phyloP scores from a whole-genome alignment of 2,329 filamentous ascomycete species.

The Emergomyces orientalis region DNA sequence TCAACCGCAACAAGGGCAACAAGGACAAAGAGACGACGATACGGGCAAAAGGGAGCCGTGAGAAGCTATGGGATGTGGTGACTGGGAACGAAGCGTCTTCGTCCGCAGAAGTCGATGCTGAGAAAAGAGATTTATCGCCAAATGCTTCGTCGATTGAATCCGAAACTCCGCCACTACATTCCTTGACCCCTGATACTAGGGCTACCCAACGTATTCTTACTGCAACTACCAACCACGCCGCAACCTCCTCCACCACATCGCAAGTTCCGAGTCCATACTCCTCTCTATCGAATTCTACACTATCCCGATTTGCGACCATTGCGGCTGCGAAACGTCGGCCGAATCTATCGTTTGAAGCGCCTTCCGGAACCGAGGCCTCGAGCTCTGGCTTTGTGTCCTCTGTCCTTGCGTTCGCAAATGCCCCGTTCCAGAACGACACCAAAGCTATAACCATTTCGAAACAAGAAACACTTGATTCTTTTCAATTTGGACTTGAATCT shows the following conservation, averaged over 20 bases:
- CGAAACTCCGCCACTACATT: background rate
- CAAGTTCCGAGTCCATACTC: background rate
- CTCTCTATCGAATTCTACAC: background rate
- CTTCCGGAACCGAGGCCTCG: background rate
- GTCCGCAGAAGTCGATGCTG: background rate
- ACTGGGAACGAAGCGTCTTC: background rate
- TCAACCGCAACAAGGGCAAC: conserved; percentile 13
- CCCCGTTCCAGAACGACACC: background rate
- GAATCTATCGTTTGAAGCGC: background rate
- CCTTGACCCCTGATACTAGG: background rate
- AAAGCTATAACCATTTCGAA: background rate
- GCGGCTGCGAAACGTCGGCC: background rate
- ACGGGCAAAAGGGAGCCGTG: conserved; percentile 1
- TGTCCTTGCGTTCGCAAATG: conserved; percentile 4
- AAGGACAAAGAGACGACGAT: background rate
- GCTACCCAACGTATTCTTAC: background rate
- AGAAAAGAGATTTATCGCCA: background rate
- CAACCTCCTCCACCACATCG: background rate
- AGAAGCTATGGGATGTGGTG: conserved; percentile 2
- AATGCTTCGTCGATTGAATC: conserved; percentile 2
- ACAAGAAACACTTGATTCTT: background rate
- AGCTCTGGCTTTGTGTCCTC: background rate
- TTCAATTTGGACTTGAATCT: conserved; percentile 1
- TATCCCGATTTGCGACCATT: conserved; percentile 1
- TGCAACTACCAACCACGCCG: background rate